These are phyloP conservation scores for Chytriomyces sp. DNA, from an alignment of 192 early-diverging fungal genomes.

Conservation along the genomic window DNA sequence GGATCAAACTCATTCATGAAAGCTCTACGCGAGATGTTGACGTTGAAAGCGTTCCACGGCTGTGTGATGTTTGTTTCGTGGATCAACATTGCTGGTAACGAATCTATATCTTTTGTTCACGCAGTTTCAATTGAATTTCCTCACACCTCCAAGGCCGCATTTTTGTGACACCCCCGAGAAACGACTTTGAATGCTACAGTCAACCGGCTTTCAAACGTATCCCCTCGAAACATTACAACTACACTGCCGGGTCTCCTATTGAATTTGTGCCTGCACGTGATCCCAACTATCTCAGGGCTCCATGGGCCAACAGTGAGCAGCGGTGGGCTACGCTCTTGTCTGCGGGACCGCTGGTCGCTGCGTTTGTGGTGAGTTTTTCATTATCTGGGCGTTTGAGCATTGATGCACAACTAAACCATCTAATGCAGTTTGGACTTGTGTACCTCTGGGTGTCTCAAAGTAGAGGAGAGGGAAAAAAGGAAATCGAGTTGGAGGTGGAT, in stretches of 20 bases:
- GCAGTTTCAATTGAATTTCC: no score
- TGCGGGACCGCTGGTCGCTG: background rate
- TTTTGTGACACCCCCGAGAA: constrained; percentile 36
- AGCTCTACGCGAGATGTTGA: constrained; percentile 28
- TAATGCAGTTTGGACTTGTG: no score
- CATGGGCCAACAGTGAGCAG: constrained; percentile 44
- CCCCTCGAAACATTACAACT: constrained; percentile 36
- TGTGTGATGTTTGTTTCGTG: constrained; percentile 46
- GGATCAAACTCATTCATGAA: background rate
- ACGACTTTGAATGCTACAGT: constrained; percentile 46
- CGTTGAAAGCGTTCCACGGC: constrained; percentile 50
- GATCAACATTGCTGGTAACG: constrained; percentile 43
- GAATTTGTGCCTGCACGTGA: constrained; percentile 31
- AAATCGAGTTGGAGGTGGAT: no score
- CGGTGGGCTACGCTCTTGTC: constrained; percentile 16
- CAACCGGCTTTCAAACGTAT: constrained; percentile 45
- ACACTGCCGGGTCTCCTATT: background rate
- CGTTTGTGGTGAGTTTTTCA: constrained; percentile 8
- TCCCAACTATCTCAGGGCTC: constrained; percentile 37
- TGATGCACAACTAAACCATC: no score
- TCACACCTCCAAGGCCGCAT: constrained; percentile 29
- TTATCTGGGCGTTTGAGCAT: no score
- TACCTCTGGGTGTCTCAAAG: no score
- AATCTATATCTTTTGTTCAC: no score
- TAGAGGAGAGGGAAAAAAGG: no score